Conservation (phyloP, 108 stramenopile species). For the Asterionellopsis glacialis region DNA sequence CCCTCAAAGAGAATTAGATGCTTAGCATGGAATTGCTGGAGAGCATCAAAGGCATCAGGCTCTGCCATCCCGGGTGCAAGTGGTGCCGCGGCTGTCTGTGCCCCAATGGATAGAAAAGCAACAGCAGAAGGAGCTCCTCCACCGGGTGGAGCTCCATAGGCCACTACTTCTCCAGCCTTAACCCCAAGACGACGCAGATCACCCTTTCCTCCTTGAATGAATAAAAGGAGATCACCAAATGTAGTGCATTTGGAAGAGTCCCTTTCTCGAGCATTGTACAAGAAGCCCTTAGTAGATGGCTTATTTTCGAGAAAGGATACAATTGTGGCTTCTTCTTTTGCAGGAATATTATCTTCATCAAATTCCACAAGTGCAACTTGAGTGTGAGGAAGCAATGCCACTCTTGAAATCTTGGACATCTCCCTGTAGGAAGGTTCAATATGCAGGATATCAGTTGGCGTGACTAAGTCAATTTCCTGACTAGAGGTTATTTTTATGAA, state of each 20-base stretch:
- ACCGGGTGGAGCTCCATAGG: conserved; percentile 9
- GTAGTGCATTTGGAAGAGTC: neutral
- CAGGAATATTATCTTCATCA: neutral
- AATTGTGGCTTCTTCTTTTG: conserved; percentile 3
- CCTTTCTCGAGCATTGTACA: conserved; percentile 7
- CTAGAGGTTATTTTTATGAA: too few species aligned
- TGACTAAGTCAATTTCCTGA: too few species aligned
- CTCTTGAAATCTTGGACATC: neutral
- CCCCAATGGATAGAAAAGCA: conserved; percentile 10
- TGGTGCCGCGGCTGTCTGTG: conserved; percentile 11
- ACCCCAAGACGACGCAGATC: neutral
- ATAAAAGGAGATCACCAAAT: neutral
- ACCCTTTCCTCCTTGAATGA: conserved; percentile 5
- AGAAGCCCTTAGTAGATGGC: neutral
- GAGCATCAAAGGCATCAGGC: conserved; percentile 7
- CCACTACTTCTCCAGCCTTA: neutral
- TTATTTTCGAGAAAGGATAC: neutral
- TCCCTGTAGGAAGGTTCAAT: neutral
- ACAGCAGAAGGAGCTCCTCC: conserved; percentile 9
- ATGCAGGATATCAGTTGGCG: too few species aligned
- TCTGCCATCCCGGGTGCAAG: conserved; percentile 6
- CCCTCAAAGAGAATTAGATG: conserved; percentile 14
- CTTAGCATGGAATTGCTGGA: conserved; percentile 8
- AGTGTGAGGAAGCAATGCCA: neutral
- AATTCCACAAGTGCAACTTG: conserved; percentile 9